Evolutionary conservation across 371 early-diverging fungal species (phyloP), one percentile per base, ranked within the genome.

Genomic region (Fennellomyces sp.): DNA sequence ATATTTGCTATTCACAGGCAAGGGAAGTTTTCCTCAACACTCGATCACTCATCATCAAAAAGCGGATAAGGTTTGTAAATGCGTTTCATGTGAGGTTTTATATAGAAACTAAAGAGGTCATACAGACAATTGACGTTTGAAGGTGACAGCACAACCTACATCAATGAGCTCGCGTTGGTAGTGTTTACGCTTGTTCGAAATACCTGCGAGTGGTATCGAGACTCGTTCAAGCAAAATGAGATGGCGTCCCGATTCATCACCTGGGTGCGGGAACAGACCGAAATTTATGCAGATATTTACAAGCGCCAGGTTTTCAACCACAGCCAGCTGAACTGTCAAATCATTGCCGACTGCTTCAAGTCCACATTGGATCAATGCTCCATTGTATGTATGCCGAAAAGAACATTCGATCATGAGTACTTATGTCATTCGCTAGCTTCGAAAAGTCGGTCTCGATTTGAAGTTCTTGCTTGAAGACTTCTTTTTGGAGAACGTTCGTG

Each of bases 131-230:
- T 95, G 41, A 85, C 86, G 33, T 87, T 94, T 52, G 94, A 95
- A 68, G 96, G 93, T 26, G 94, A 94, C 61, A 90, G 93, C 41
- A 72, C 88, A 11, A 73, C 86, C 23, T 94, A 96, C 66, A 90
- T 96, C 31, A 82, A 87, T 51, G 93, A 95, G 66, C 81, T 95
- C 36, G 90, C 95, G 0, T 78, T 93, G 51, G 89, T 95, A 31
- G 89, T 92, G 19, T 96, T 96, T 66, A 83, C 92, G 5, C 69
- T 95, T 59, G 91, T 96, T 62, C 87, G 91, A 62, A 94, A 95
- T 65, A 95, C 97, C 0, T 94, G 94, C 58, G 94, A 95, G 56
- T 97, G 97, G 97, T 97, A 92, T 72, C 84, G 89, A 56, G 87
- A 82, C 31, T 89, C 94, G 3, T 96, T 97, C 70, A 85, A 87